Conservation (phyloP, 2,329 filamentous ascomycete genomes). For the Aspergillus sp. region DNA sequence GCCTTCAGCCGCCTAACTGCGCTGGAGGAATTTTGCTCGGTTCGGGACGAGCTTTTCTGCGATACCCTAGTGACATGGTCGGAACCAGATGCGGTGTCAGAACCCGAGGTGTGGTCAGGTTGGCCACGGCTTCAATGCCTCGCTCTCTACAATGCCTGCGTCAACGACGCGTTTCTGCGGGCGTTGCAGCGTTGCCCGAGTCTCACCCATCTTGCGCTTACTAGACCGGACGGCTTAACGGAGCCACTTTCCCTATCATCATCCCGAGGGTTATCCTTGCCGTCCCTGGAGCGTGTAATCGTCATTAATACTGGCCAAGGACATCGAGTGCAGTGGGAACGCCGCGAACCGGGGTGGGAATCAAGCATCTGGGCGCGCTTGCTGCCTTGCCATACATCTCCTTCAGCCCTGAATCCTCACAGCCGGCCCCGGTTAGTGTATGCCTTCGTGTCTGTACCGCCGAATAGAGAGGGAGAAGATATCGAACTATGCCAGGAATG, state of each 20-base stretch:
- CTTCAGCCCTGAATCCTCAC: not conserved
- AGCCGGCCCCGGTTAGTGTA: not conserved
- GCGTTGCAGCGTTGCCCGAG: slow-evolving; percentile 10
- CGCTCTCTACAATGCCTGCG: slow-evolving; percentile 12
- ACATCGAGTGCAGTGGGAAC: not conserved
- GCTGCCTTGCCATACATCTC: not conserved
- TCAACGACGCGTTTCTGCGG: slow-evolving; percentile 8
- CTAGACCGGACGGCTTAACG: slow-evolving; percentile 9
- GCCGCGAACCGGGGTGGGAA: not conserved
- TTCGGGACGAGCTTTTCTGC: slow-evolving; percentile 12
- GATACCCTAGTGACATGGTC: not conserved
- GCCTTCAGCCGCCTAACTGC: slow-evolving; percentile 11
- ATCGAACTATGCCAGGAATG: not conserved
- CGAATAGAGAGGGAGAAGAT: not conserved
- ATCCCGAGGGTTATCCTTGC: not conserved
- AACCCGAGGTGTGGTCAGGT: slow-evolving; percentile 5
- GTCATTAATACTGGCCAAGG: not conserved
- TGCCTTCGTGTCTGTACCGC: not conserved
- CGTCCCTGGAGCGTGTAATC: not conserved
- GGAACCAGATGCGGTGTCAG: not conserved
- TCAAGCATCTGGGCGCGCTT: not conserved
- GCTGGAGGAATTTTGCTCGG: slow-evolving; percentile 15
- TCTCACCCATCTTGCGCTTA: slow-evolving; percentile 14
- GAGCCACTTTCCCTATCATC: not conserved
- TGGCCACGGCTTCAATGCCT: slow-evolving; percentile 14